Base-by-base conservation (phyloP, 345 rosid genomes). In the Brassica cretica region DNA sequence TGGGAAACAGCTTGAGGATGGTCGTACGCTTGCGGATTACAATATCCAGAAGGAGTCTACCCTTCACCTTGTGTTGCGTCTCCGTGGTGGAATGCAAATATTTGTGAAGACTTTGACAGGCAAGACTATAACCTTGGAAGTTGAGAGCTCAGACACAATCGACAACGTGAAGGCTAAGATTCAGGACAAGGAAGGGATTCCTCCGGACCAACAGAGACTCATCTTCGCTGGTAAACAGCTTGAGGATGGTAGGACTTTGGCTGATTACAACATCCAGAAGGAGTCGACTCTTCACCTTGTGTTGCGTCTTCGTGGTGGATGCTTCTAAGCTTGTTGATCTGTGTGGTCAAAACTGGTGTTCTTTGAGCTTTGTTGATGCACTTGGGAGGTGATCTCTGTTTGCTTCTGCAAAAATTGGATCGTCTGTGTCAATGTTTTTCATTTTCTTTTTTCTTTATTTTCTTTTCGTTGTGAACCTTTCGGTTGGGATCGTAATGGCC, bases 31-130 rank as follows among this genome's bases (percentile, higher is more conserved):
- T 0, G 85, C 83, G 1, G 85, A 83, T 0, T 83, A 83, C 62
- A 83, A 83, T 44, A 83, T 83, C 21, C 83, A 83, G 3, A 83
- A 83, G 27, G 85, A 83, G 30, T 83, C 85, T 0, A 83, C 85
- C 0, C 83, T 80, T 5, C 85, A 83, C 1, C 10, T 83, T 0
- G 85, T 83, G 0, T 76, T 83, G 2, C 73, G 85, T 25, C 78
- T 82, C 0, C 46, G 85, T 1, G 85, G 85, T 7, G 85, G 85
- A 66, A 75, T 75, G 78, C 78, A 75, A 6, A 66, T 75, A 0
- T 75, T 75, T 3, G 78, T 75, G 0, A 75, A 75, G 59, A 75
- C 78, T 7, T 66, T 75, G 0, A 75, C 78, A 1, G 78, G 78
- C 0, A 75, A 75, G 1, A 67, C 78, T 0, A 75, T 75, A 0